A percentile compares a stretch with the other conserved stretches of the same genome.
Evolutionary conservation across 73 alveolate genomes (phyloP).

Genomic region (Stentor roeselii): DNA sequence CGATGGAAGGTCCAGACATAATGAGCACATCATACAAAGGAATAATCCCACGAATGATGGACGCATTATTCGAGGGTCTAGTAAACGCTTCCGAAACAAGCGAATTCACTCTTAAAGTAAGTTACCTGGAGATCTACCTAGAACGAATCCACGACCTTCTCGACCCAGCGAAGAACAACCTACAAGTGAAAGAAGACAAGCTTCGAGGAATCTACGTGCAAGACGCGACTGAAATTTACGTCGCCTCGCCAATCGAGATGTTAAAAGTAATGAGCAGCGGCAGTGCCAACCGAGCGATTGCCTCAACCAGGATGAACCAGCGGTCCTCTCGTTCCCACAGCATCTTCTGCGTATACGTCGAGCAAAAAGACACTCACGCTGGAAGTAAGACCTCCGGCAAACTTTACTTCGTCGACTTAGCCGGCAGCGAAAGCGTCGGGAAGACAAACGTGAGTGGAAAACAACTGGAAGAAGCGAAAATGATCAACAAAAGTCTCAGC

Average conservation of each 20-base stretch:
- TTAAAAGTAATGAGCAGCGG: conserved; percentile 62
- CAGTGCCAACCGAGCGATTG: conserved; percentile 65
- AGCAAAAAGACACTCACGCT: conserved; percentile 63
- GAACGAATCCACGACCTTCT: conserved; percentile 75
- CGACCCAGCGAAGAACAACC: conserved; percentile 54
- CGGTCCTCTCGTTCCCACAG: conserved; percentile 75
- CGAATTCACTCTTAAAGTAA: conserved; percentile 73
- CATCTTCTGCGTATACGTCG: conserved; percentile 70
- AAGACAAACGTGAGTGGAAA: conserved; percentile 87
- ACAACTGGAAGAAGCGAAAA: conserved; percentile 75
- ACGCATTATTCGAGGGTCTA: conserved; percentile 65
- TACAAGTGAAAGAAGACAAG: conserved; percentile 75
- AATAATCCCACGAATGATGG: conserved; percentile 83
- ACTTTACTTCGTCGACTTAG: conserved; percentile 87
- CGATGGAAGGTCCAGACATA: conserved; percentile 87
- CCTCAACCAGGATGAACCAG: conserved; percentile 81
- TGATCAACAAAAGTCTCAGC: conserved; percentile 68
- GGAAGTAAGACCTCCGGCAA: conserved; percentile 66
- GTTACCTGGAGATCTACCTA: conserved; percentile 75
- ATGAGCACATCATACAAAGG: conserved; percentile 74
- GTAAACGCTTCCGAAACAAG: conserved; percentile 71
- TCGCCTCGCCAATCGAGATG: conserved; percentile 57
- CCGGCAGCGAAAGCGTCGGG: conserved; percentile 92
- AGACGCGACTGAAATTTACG: conserved; percentile 76
- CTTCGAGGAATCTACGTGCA: conserved; percentile 75